A percentile compares a stretch with the other conserved stretches of the same genome.
Conservation (phyloP, 306 rosid genomes). For the Argentina anserina region DNA sequence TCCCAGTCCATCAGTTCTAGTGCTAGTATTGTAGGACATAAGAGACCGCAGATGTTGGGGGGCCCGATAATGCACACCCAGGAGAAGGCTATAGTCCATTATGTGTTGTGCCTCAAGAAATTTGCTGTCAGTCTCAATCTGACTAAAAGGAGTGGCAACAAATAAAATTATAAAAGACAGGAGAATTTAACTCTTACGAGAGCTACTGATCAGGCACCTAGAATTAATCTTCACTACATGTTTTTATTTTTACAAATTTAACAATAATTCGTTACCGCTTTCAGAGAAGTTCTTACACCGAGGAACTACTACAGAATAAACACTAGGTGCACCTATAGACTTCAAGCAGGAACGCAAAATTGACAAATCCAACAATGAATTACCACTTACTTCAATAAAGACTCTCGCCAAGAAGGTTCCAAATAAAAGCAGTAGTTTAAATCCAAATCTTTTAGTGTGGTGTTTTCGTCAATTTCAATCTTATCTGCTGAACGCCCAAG, state of each 20-base stretch:
- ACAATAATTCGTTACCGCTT: neutral
- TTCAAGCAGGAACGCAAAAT: neutral
- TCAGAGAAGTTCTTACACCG: neutral
- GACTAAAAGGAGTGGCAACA: slow-evolving; percentile 38
- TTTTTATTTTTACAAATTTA: neutral
- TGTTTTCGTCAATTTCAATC: slow-evolving; percentile 94
- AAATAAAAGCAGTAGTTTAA: slow-evolving; percentile 75
- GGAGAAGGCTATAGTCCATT: slow-evolving; percentile 96
- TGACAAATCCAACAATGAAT: slow-evolving; percentile 9
- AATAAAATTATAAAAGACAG: too few relatives aligned
- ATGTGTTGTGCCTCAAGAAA: slow-evolving; percentile 86
- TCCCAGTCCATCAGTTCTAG: slow-evolving; percentile 64
- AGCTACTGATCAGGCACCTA: neutral
- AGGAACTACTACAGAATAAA: slow-evolving; percentile 6
- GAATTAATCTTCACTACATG: neutral
- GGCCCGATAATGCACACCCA: slow-evolving; percentile 98
- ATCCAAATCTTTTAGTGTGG: slow-evolving; percentile 96
- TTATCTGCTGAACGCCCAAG: slow-evolving; percentile 96
- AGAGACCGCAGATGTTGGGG: slow-evolving; percentile 70
- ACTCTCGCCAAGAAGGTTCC: slow-evolving; percentile 95
- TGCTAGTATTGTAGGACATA: slow-evolving; percentile 36
- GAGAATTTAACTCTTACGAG: neutral
- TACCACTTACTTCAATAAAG: slow-evolving; percentile 67
- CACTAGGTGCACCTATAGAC: slow-evolving; percentile 11
- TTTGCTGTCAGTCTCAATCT: slow-evolving; percentile 85